Evolutionary conservation across 306 rosid species (phyloP).

Genomic region (Myrica gale): DNA sequence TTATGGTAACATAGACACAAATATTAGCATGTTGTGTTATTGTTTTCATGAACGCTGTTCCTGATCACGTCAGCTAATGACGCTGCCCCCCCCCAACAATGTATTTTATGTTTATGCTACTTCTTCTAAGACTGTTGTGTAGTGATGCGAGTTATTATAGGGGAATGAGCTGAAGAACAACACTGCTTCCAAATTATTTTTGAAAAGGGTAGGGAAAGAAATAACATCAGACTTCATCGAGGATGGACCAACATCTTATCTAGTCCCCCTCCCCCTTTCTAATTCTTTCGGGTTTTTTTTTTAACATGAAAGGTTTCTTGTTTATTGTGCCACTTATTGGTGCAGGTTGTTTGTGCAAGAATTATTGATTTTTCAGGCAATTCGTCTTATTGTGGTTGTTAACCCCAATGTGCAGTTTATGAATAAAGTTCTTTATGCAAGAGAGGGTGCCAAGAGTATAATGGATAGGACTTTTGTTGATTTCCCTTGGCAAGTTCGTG

Average conservation of each 20-base stretch:
- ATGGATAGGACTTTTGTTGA: slow-evolving; percentile 96
- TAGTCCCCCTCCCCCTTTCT: background rate
- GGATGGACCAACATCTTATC: background rate
- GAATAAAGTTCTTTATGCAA: slow-evolving; percentile 98
- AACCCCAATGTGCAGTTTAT: slow-evolving; percentile 72
- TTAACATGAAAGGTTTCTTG: background rate
- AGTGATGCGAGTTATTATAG: too few species aligned
- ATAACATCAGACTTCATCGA: background rate
- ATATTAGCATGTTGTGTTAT: background rate
- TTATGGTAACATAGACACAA: too few species aligned
- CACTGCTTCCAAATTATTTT: background rate
- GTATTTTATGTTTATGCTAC: too few species aligned
- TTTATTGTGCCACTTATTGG: background rate
- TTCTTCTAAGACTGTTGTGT: too few species aligned
- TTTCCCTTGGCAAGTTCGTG: slow-evolving; percentile 90
- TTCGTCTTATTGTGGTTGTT: slow-evolving; percentile 15
- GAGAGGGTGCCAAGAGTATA: slow-evolving; percentile 96
- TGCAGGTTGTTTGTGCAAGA: slow-evolving; percentile 4
- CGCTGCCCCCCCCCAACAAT: background rate
- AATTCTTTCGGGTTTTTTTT: background rate
- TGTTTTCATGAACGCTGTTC: slow-evolving; percentile 16
- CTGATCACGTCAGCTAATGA: slow-evolving; percentile 14
- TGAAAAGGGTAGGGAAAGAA: background rate
- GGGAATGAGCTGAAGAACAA: too few species aligned
- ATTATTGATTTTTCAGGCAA: background rate